These are phyloP conservation scores for Fusarium burgessii DNA, from an alignment of 2,329 filamentous ascomycete species.

Conservation along the genomic window DNA sequence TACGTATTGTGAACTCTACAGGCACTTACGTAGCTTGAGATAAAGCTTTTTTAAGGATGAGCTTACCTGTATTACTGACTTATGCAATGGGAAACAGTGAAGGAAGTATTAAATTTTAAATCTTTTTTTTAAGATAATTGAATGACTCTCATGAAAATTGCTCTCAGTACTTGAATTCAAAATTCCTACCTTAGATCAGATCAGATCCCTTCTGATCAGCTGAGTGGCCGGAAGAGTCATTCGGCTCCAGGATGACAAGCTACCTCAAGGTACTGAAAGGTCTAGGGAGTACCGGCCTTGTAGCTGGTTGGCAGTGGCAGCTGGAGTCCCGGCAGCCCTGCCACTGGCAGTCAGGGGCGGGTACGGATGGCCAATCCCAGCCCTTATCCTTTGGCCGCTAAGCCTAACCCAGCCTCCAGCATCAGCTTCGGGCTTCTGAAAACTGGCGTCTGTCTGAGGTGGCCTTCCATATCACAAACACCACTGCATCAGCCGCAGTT, in stretches of 20 bases:
- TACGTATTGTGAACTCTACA: neutral
- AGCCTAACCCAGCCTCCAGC: conserved; percentile 46
- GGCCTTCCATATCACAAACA: conserved; percentile 47
- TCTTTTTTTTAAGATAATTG: neutral
- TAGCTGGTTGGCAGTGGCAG: conserved; percentile 32
- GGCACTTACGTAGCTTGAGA: no score
- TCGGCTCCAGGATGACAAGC: conserved; percentile 16
- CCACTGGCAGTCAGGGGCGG: conserved; percentile 31
- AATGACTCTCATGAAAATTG: neutral
- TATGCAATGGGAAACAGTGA: neutral
- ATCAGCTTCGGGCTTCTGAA: conserved; percentile 21
- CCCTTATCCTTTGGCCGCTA: conserved; percentile 47
- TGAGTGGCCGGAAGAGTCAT: conserved; percentile 38
- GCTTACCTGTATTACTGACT: neutral
- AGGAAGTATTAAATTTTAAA: no score
- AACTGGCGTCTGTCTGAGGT: conserved; percentile 20
- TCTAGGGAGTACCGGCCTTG: conserved; percentile 2
- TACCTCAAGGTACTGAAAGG: neutral
- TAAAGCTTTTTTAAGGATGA: neutral
- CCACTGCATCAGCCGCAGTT: conserved; percentile 46
- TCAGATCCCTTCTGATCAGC: conserved; percentile 1
- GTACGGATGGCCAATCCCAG: conserved; percentile 8
- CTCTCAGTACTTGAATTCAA: neutral
- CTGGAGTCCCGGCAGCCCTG: conserved; percentile 31
- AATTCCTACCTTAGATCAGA: neutral